Evolutionary conservation across 768 basidiomycete species (phyloP).

Genomic region (Kwoniella botswanensis): DNA sequence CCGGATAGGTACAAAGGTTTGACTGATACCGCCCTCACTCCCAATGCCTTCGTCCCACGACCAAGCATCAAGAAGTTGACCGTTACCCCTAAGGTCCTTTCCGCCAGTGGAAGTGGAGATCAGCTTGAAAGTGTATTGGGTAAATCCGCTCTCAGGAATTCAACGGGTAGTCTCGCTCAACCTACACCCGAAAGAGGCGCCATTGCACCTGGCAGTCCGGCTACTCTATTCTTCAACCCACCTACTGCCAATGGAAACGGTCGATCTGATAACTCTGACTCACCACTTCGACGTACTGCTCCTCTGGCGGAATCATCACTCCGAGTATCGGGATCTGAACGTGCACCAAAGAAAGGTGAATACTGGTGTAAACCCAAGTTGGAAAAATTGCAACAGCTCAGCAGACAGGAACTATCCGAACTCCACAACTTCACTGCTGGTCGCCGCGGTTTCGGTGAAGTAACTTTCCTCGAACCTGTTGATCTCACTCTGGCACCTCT

Average conservation of each 20-base stretch:
- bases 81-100: constrained; percentile 73
- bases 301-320: constrained; percentile 17
- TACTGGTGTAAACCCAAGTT: constrained; percentile 89
- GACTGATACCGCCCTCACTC: constrained; percentile 67
- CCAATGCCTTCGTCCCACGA: constrained; percentile 70
- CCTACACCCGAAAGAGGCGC: constrained; percentile 36
- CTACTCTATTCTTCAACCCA: constrained; percentile 31
- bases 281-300: constrained; percentile 20
- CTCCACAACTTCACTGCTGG: constrained; percentile 83
- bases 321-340: constrained; percentile 40
- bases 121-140: constrained; percentile 47
- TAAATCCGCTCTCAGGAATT: constrained; percentile 43
- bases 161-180: constrained; percentile 28
- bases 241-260: constrained; percentile 11
- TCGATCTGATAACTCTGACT: constrained; percentile 31
- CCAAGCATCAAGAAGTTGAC: constrained; percentile 93
- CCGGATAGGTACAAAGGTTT: constrained; percentile 62
- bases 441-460: constrained; percentile 87
- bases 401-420: constrained; percentile 73
- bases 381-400: constrained; percentile 69
- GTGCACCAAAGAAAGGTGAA: constrained; percentile 69
- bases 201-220: constrained; percentile 28
- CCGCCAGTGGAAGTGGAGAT: constrained; percentile 35
- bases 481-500: constrained; percentile 87
- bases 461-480: constrained; percentile 74